These are phyloP conservation scores for Bacidia gigantensis DNA, from an alignment of 495 filamentous ascomycete species.

Conservation along the genomic window DNA sequence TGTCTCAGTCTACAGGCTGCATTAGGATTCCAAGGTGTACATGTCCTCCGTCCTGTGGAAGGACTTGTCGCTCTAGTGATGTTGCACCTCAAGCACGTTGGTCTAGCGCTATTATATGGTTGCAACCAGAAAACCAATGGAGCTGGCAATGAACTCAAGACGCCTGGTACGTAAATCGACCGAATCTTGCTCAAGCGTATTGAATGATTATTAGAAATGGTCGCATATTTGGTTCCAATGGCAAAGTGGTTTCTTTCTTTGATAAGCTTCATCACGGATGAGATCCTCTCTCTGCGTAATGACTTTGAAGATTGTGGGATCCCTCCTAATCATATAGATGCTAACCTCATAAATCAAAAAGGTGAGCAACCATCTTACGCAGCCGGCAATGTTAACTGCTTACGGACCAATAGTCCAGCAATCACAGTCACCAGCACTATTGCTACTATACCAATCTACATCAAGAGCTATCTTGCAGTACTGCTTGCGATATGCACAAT, in stretches of 20 bases:
- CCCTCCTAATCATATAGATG: slow-evolving; percentile 22
- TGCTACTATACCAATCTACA: slow-evolving; percentile 56
- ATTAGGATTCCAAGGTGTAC: slow-evolving; percentile 49
- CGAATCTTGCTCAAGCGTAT: no score
- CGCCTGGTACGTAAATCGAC: slow-evolving; percentile 52
- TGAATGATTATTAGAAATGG: slow-evolving; percentile 30
- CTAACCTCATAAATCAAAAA: slow-evolving; percentile 32
- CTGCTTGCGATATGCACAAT: slow-evolving; percentile 48
- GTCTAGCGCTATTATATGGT: slow-evolving; percentile 50
- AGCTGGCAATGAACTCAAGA: slow-evolving; percentile 43
- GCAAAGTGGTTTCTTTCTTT: slow-evolving; percentile 56
- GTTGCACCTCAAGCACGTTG: slow-evolving; percentile 56
- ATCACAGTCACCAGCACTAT: slow-evolving; percentile 37
- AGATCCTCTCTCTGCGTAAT: slow-evolving; percentile 46
- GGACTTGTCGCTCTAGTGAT: slow-evolving; percentile 63
- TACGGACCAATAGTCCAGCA: slow-evolving; percentile 23
- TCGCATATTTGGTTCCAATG: slow-evolving; percentile 40
- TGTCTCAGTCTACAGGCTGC: slow-evolving; percentile 58
- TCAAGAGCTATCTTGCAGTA: slow-evolving; percentile 57
- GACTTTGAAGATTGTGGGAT: slow-evolving; percentile 28
- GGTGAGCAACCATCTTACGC: slow-evolving; percentile 23
- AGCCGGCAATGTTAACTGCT: neutral
- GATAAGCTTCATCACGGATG: slow-evolving; percentile 53
- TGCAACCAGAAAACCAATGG: slow-evolving; percentile 29
- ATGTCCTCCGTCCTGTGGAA: slow-evolving; percentile 41